Evolutionary conservation across 2,329 filamentous ascomycete species (phyloP).

Genomic region (Aureobasidium sp.): DNA sequence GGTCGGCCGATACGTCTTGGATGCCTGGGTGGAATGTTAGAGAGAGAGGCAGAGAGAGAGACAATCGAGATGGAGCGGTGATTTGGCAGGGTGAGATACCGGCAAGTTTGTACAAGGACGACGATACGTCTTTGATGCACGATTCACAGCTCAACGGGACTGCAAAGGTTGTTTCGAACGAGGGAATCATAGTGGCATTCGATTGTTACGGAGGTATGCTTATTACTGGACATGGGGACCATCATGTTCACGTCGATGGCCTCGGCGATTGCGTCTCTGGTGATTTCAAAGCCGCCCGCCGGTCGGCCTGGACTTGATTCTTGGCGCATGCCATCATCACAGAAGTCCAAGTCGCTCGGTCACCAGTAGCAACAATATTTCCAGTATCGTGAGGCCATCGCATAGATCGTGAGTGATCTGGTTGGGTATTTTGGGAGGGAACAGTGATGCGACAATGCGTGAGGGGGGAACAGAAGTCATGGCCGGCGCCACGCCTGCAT

Average conservation of each 20-base stretch:
- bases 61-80: background rate
- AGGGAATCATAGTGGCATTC: conserved; percentile 27
- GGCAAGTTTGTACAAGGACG: conserved; percentile 65
- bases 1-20: conserved; percentile 71
- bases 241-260: too few relatives aligned
- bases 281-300: too few relatives aligned
- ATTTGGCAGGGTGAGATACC: conserved; percentile 40
- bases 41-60: background rate
- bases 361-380: too few relatives aligned
- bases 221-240: background rate
- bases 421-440: background rate
- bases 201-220: background rate
- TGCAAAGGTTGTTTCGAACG: conserved; percentile 76
- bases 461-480: background rate
- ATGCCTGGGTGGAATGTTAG: conserved; percentile 52
- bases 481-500: background rate
- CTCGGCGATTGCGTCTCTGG: too few relatives aligned
- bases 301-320: too few relatives aligned
- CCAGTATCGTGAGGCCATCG: too few relatives aligned
- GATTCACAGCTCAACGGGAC: conserved; percentile 87
- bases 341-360: too few relatives aligned
- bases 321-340: too few relatives aligned
- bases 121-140: conserved; percentile 81
- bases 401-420: too few relatives aligned
- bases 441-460: background rate